Evolutionary conservation across 176 grass and related monocot genomes (phyloP).

Genomic region (Raddia guianensis): DNA sequence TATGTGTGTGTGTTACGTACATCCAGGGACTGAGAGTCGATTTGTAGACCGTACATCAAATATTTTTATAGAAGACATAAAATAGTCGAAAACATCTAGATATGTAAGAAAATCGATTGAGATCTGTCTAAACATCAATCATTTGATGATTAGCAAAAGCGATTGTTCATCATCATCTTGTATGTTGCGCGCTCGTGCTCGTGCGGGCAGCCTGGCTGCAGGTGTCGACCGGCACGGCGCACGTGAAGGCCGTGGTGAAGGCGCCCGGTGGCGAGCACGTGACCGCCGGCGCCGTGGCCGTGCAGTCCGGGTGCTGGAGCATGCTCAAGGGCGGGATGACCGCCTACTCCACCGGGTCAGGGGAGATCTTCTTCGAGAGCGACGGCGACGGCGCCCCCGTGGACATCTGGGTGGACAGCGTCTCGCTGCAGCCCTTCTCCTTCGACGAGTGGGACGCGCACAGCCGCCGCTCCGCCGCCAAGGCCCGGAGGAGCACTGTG

Average conservation of each 20-base stretch:
- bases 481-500: constrained; percentile 39
- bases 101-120: too few species aligned
- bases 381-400: constrained; percentile 6
- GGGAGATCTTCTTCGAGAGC: constrained; percentile 69
- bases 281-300: constrained; percentile 40
- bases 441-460: constrained; percentile 70
- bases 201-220: constrained; percentile 59
- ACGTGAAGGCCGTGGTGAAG: constrained; percentile 58
- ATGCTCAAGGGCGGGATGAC: constrained; percentile 95
- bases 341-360: constrained; percentile 47
- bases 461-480: constrained; percentile 26
- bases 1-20: too few species aligned
- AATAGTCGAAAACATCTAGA: too few species aligned
- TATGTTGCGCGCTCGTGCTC: too few species aligned
- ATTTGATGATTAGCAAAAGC: too few species aligned
- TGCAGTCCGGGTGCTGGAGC: constrained; percentile 66
- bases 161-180: too few species aligned
- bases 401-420: constrained; percentile 84
- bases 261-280: constrained; percentile 31
- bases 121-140: too few species aligned
- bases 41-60: too few species aligned
- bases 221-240: constrained; percentile 41
- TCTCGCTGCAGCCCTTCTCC: constrained; percentile 81
- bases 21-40: too few species aligned
- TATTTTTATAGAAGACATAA: too few species aligned